These are phyloP conservation scores for Tothia fuscella DNA, from an alignment of 2,329 filamentous ascomycete genomes.

Conservation along the genomic window DNA sequence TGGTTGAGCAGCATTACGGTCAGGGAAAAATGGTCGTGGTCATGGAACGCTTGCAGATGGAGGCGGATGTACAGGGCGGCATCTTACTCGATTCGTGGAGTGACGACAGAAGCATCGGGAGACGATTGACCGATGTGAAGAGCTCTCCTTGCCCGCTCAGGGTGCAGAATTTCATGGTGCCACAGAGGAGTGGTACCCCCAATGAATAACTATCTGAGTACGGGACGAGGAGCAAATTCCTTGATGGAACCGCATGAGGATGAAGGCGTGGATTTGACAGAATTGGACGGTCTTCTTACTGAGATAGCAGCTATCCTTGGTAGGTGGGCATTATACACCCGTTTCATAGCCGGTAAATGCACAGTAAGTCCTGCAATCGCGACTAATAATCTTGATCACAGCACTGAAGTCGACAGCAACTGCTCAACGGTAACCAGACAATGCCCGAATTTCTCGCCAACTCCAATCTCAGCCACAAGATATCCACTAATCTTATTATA, in stretches of 20 bases:
- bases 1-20: constrained; percentile 93
- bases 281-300: constrained; percentile 74
- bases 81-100: constrained; percentile 94
- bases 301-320: constrained; percentile 89
- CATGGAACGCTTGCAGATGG: constrained; percentile 82
- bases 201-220: constrained; percentile 67
- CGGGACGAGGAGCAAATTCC: constrained; percentile 33
- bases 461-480: constrained; percentile 70
- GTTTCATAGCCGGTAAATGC: constrained; percentile 75
- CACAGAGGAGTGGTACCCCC: constrained; percentile 48
- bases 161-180: constrained; percentile 80
- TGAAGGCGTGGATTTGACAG: constrained; percentile 91
- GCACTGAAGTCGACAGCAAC: too few relatives aligned
- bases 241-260: constrained; percentile 58
- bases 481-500: constrained; percentile 57
- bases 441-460: constrained; percentile 65
- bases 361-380: constrained; percentile 9
- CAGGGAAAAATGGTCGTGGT: constrained; percentile 87
- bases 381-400: not conserved
- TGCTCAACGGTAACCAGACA: constrained; percentile 35
- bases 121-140: constrained; percentile 86
- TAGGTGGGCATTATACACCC: constrained; percentile 82
- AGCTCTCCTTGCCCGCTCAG: constrained; percentile 96
- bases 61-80: constrained; percentile 91
- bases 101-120: constrained; percentile 74